Evolutionary conservation across 2,329 filamentous ascomycete genomes (phyloP).

Genomic region (Chaetomium sp.): DNA sequence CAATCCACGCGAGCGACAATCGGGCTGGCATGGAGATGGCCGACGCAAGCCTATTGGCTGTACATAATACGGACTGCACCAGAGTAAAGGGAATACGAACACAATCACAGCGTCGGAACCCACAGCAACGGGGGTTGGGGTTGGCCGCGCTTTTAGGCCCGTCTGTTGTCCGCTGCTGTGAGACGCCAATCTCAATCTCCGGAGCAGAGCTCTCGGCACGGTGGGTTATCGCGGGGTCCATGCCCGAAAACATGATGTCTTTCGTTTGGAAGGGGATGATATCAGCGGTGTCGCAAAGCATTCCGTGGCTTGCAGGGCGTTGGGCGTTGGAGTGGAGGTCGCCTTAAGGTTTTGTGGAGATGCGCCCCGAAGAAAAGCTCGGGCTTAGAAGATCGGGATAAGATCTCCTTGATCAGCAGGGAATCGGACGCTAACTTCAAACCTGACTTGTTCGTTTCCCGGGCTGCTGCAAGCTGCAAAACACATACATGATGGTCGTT

Average conservation of each 20-base stretch:
- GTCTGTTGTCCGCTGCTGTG: constrained; percentile 3
- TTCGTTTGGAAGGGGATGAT: constrained; percentile 8
- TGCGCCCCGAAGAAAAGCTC: not conserved
- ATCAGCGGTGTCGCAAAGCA: not conserved
- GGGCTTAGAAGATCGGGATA: not conserved
- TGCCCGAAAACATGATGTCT: not conserved
- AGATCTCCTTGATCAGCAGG: constrained; percentile 14
- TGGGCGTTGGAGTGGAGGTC: constrained; percentile 5
- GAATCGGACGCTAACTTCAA: constrained; percentile 5
- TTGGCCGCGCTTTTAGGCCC: not conserved
- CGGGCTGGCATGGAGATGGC: not conserved
- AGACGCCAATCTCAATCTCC: constrained; percentile 3
- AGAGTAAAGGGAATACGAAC: not conserved
- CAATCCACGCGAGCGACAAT: not conserved
- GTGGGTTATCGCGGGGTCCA: not conserved
- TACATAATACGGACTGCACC: not conserved
- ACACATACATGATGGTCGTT: not conserved
- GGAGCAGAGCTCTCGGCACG: not conserved
- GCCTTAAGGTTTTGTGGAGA: constrained; percentile 22
- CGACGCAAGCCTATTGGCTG: not conserved
- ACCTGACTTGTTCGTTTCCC: not conserved
- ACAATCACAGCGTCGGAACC: not conserved
- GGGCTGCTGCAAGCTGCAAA: not conserved
- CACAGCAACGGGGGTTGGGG: constrained; percentile 1
- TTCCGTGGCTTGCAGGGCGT: not conserved